Evolutionary conservation across 352 stramenopile genomes (phyloP), one percentile per base, ranked within the genome.

Genomic region (Plasmopara halstedii): DNA sequence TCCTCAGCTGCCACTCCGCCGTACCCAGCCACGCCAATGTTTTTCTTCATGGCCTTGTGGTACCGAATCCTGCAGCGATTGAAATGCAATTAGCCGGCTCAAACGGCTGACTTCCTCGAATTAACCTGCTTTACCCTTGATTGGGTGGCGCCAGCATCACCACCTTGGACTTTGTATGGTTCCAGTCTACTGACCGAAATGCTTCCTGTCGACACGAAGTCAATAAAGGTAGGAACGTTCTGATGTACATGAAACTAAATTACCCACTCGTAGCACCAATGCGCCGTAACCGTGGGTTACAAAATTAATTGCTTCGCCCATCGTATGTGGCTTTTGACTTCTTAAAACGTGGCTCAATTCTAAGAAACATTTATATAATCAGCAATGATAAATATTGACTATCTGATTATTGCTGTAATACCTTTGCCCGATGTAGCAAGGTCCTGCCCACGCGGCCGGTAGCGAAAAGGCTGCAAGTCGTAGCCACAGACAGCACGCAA

Each of bases 81-180:
- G 11, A 1, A 35, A 35, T 14, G 15, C 1, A 35, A 14, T 18
- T 35, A 29, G 6, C 31, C n/a, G 31, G 7, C 7, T 15, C 11
- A 35, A 17, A n/a, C 13, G 8, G 31, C 25, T 35, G n/a, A 7
- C 31, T 35, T 26, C n/a, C 21, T 17, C 31, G 18, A 13, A 25
- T 17, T n/a, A 9, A 22, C 14, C 37, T 18, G 11, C 20, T 23
- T 23, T 56, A 85, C 76, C 77, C 77, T 49, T 73, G 67, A 46
- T 88, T 88, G 1, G 77, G 71, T 4, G 77, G 77, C 1, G 64
- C 72, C 19, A 88, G 52, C 77, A 88, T 88, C 20, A 88, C 68
- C 18, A 88, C 47, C 46, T 85, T 86, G 23, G 71, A 83, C 33
- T 74, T 73, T 15, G 68, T 83, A 26, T 73, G 66, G 52, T 85